Evolutionary conservation across 2,329 filamentous ascomycete species (phyloP), one percentile per base, ranked within the genome.

Genomic region (Tolypocladium endophyticum): DNA sequence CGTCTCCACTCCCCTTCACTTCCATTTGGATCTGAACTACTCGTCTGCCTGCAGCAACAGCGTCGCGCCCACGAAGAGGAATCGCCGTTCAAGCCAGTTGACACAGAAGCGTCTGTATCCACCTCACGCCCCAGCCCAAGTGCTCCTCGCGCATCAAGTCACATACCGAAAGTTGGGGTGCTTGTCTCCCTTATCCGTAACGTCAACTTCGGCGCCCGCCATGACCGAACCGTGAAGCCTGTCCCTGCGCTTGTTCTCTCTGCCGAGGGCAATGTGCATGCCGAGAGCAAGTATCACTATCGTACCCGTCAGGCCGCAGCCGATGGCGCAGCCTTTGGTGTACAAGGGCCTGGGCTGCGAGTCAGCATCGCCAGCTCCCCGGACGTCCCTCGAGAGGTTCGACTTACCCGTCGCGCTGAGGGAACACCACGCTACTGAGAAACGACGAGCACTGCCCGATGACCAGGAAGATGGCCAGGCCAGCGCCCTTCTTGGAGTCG

Each of bases 381-480:
- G 12, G 16, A 12, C 50, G 18, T 2, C 2, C 16, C 25, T 28
- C 2, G 2, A 18, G 8, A 11, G 18, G 4, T 2, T n/a, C 35
- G 23, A 62, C 65, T 61, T 57, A 69, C 67, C 45, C 63, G 38
- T 69, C 68, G 7, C 23, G 54, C 18, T 55, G 52, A 2, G 68
- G 68, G 52, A 69, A 70, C 5, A 69, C 52, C 1, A 62, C 58
- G 45, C 66, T 69, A 59, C 66, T 68, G 23, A 69, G 41, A 56
- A 70, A 70, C 1, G 68, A 70, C n/a, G 65, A 68, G 45, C 64
- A 68, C 60, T 72, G 70, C 1, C 70, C 70, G 14, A 72, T 45
- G 1, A 63, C 67, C 7, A 64, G 62, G 30, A 72, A 56, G 9
- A 58, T 39, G 43, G 59, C 59, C 18, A 60, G 59, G 14, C 59